Evolutionary conservation across 768 basidiomycete genomes (phyloP).

Genomic region (Daedalea quercina): DNA sequence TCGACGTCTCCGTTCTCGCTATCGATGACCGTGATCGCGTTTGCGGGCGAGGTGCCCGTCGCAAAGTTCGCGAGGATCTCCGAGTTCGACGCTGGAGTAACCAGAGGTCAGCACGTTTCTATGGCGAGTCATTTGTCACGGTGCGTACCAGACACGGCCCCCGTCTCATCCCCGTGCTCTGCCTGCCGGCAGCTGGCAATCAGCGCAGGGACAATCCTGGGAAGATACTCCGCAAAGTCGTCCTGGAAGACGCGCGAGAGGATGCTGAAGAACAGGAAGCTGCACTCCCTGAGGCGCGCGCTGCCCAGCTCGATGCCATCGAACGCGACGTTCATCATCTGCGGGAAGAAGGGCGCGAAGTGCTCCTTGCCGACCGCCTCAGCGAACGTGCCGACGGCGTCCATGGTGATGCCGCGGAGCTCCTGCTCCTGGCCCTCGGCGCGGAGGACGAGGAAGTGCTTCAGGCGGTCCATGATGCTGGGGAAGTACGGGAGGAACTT

Average conservation of each 20-base stretch:
- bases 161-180: conserved; percentile 64
- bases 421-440: conserved; percentile 91
- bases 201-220: conserved; percentile 80
- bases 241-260: conserved; percentile 97
- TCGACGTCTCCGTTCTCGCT: conserved; percentile 52
- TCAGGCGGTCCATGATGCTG: conserved; percentile 81
- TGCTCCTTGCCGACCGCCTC: conserved; percentile 92
- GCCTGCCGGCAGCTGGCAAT: conserved; percentile 75
- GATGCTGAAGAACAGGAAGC: conserved; percentile 97
- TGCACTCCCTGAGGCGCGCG: conserved; percentile 86
- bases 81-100: conserved; percentile 38
- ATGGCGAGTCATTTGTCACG: not conserved
- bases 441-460: conserved; percentile 80
- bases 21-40: conserved; percentile 58
- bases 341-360: conserved; percentile 94
- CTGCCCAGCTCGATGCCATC: conserved; percentile 82
- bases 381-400: conserved; percentile 97
- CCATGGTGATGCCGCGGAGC: conserved; percentile 95
- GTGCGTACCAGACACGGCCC: conserved; percentile 33
- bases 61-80: conserved; percentile 59
- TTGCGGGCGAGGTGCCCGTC: conserved; percentile 67
- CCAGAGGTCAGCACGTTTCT: not conserved
- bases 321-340: conserved; percentile 94
- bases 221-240: conserved; percentile 86
- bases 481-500: conserved; percentile 93